phyloP scores from a whole-genome alignment of 257 asterid species.

The Scutellaria barbata region DNA sequence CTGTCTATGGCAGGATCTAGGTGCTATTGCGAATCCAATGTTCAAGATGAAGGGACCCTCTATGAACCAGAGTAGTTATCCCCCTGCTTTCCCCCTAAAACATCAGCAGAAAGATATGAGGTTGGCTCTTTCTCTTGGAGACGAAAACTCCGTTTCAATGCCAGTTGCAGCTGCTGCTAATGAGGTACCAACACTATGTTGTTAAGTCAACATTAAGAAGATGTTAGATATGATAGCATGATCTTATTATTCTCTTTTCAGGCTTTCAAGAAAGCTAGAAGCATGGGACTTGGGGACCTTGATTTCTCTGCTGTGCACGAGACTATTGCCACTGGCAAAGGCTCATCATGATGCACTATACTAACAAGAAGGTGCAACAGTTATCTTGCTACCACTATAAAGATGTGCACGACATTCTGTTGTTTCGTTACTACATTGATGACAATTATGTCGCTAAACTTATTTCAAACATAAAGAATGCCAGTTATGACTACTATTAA shows the following conservation, averaged over 20 bases:
- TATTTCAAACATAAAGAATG: neutral
- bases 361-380: constrained; percentile 5
- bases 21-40: constrained; percentile 93
- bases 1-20: constrained; percentile 73
- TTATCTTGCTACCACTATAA: neutral
- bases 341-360: constrained; percentile 39
- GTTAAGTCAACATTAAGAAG: neutral
- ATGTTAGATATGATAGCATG: neutral
- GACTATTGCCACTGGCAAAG: constrained; percentile 50
- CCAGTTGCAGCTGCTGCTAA: constrained; percentile 98
- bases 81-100: constrained; percentile 94
- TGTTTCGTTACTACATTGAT: neutral
- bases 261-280: constrained; percentile 92
- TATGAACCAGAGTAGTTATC: constrained; percentile 68
- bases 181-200: constrained; percentile 53
- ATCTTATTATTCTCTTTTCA: constrained; percentile 23
- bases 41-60: constrained; percentile 92
- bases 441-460: neutral
- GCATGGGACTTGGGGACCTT: constrained; percentile 81
- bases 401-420: neutral
- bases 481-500: neutral
- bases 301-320: constrained; percentile 92
- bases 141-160: constrained; percentile 85
- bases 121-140: constrained; percentile 94
- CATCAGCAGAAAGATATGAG: constrained; percentile 99